Conservation (phyloP, 2,329 filamentous ascomycete genomes). For the Fusarium robinianum region DNA sequence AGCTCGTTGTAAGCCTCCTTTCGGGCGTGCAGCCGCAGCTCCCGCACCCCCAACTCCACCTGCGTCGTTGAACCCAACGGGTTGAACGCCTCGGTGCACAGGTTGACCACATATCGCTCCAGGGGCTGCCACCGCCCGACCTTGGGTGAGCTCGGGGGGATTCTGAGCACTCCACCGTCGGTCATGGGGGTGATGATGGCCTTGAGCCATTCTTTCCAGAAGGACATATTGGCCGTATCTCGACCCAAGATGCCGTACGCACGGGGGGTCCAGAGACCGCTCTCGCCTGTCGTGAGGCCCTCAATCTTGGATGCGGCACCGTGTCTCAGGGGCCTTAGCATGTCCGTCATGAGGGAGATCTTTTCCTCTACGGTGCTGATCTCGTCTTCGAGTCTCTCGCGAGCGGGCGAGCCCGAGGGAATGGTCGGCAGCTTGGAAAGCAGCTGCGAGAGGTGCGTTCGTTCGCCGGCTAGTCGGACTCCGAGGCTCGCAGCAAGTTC, state of each 20-base stretch:
- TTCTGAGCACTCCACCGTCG: constrained; percentile 78
- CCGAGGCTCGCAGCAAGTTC: constrained; percentile 92
- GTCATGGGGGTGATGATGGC: constrained; percentile 96
- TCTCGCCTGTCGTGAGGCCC: constrained; percentile 91
- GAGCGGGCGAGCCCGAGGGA: constrained; percentile 76
- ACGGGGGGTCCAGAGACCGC: constrained; percentile 91
- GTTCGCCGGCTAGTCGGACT: constrained; percentile 81
- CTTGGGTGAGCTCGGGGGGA: constrained; percentile 86
- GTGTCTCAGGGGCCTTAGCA: constrained; percentile 88
- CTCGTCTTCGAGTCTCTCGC: constrained; percentile 87
- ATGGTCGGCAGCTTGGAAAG: constrained; percentile 81
- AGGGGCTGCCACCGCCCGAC: constrained; percentile 95
- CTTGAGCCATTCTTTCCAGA: constrained; percentile 99
- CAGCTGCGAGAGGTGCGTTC: constrained; percentile 86
- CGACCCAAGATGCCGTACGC: constrained; percentile 91
- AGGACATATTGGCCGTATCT: constrained; percentile 79
- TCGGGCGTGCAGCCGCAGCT: constrained; percentile 87
- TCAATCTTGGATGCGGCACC: constrained; percentile 97
- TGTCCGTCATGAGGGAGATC: constrained; percentile 94
- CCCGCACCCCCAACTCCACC: constrained; percentile 87
- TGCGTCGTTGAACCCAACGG: constrained; percentile 94
- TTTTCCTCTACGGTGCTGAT: constrained; percentile 97
- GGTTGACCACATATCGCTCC: constrained; percentile 94
- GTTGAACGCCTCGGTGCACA: constrained; percentile 92
- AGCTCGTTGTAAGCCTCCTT: constrained; percentile 94